These are phyloP conservation scores for Eucalyptus regnans DNA, from an alignment of 345 rosid genomes.

Conservation along the genomic window DNA sequence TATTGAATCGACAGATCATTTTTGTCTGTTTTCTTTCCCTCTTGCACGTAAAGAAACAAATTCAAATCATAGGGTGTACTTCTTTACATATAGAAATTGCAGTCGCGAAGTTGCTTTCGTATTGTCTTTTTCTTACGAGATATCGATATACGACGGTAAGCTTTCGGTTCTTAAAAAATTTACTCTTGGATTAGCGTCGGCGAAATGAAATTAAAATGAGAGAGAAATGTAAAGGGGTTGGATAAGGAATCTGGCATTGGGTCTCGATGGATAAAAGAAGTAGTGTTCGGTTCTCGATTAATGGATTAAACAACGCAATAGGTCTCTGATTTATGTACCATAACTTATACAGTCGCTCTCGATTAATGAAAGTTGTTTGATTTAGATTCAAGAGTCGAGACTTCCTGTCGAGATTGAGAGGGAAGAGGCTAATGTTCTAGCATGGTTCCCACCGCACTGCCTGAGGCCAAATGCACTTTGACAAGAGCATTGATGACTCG, in stretches of 20 bases:
- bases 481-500: no score
- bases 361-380: not conserved
- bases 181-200: not conserved
- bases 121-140: not conserved
- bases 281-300: not conserved
- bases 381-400: slow-evolving; percentile 15
- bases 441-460: slow-evolving; percentile 18
- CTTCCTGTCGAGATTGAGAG: slow-evolving; percentile 8
- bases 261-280: not conserved
- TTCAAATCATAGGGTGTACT: not conserved
- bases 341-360: not conserved
- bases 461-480: not conserved
- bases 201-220: not conserved
- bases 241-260: not conserved
- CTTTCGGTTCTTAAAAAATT: not conserved
- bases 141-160: not conserved
- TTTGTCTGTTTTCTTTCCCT: not conserved
- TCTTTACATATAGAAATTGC: not conserved
- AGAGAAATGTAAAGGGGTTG: not conserved
- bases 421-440: slow-evolving; percentile 40
- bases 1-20: not conserved
- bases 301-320: not conserved
- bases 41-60: not conserved
- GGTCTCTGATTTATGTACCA: not conserved
- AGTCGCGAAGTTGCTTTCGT: not conserved